phyloP scores from a whole-genome alignment of 495 filamentous ascomycete genomes.

The Talaromyces wortmannii region DNA sequence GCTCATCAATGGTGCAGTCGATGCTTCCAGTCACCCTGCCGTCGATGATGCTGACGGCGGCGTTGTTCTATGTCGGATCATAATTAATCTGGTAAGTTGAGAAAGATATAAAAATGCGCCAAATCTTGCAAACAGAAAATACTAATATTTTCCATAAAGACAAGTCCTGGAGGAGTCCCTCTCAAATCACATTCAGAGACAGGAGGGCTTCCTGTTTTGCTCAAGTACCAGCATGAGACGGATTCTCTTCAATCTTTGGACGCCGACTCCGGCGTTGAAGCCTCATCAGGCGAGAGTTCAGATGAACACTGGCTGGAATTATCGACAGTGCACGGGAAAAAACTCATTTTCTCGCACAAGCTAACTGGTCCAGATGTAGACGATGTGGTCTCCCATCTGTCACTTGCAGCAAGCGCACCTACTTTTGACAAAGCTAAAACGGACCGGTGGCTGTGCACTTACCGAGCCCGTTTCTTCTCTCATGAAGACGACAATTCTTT shows the following conservation, averaged over 20 bases:
- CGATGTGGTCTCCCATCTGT: slow-evolving; percentile 1
- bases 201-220: neutral
- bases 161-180: neutral
- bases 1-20: slow-evolving; percentile 2
- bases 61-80: slow-evolving; percentile 28
- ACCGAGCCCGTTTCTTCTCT: neutral
- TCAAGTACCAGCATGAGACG: slow-evolving; percentile 1
- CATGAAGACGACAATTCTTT: slow-evolving; percentile 10
- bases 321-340: neutral
- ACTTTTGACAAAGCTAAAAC: neutral
- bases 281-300: neutral
- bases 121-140: no score
- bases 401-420: neutral
- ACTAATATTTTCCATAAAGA: neutral
- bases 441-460: neutral
- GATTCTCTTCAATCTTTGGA: neutral
- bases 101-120: neutral
- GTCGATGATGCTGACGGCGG: slow-evolving; percentile 4
- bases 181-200: neutral
- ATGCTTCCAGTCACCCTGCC: neutral
- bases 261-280: neutral
- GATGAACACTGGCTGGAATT: slow-evolving; percentile 4
- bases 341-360: neutral
- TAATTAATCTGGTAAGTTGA: slow-evolving; percentile 12
- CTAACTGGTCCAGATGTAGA: neutral